A percentile compares a stretch with the other conserved stretches of the same genome.
Evolutionary conservation across 129 eudicot genomes (phyloP).

Genomic region (Centaurea solstitialis): DNA sequence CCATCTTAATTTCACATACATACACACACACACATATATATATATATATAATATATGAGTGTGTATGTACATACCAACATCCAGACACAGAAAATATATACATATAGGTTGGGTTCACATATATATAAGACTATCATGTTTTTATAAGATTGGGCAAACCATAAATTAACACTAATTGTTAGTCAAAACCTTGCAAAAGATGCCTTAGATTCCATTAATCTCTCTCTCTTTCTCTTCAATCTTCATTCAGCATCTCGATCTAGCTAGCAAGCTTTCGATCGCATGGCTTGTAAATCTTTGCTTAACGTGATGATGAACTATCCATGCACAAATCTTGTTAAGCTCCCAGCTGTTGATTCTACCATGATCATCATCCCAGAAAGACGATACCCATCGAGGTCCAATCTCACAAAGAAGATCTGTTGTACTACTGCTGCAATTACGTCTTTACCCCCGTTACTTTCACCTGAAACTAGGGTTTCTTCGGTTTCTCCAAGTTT

Average conservation of each 20-base stretch:
- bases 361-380: slow-evolving; percentile 1
- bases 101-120: no score
- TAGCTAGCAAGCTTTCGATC: neutral
- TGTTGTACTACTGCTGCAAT: slow-evolving; percentile 5
- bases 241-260: neutral
- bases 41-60: neutral
- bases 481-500: slow-evolving; percentile 27
- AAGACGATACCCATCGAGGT: slow-evolving; percentile 12
- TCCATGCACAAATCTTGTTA: slow-evolving; percentile 16
- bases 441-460: slow-evolving; percentile 11
- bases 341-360: slow-evolving; percentile 18
- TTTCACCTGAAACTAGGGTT: slow-evolving; percentile 16
- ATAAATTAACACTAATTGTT: no score
- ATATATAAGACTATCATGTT: no score
- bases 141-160: neutral
- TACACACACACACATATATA: no score
- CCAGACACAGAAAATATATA: neutral
- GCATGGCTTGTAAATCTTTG: slow-evolving; percentile 16
- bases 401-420: slow-evolving; percentile 5
- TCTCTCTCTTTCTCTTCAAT: slow-evolving; percentile 16
- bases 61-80: neutral
- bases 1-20: neutral
- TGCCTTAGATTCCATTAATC: neutral
- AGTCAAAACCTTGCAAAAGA: slow-evolving; percentile 14
- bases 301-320: slow-evolving; percentile 8